Base-by-base conservation (phyloP, 208 protist genomes). In the Crithidia acanthocephali region DNA sequence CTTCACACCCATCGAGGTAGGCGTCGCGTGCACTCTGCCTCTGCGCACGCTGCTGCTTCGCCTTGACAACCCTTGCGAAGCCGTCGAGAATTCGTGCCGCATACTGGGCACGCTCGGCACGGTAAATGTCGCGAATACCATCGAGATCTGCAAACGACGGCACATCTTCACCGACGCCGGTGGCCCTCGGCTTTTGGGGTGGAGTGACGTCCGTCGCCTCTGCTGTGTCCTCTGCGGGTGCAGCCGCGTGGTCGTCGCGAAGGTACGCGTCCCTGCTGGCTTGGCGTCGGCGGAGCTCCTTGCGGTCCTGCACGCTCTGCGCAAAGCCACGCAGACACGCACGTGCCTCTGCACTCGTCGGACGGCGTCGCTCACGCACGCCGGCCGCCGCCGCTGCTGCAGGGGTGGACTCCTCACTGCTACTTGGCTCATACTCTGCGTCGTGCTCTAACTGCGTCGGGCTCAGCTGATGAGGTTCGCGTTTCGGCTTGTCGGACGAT, bases 1-100 rank as follows among this genome's bases (percentile, higher is more conserved):
- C 56, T 16, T 15, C 48, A 30, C 72, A 61, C 57, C 30, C 45
- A 16, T 70, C 64, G 16, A 77, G 72, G 63, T 71, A 71, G 3
- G 57, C 64, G 57, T 70, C 72, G 15, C 72, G 72, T 28, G 57
- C 45, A 22, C 16, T 25, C 42, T 69, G 67, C 11, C 22, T 66
- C 33, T 47, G 23, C 20, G 69, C 45, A 6, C 45, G 60, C 69
- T 67, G 30, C 61, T 52, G 47, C 69, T 80, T 80, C n/a, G 66
- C 65, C 53, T 74, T 55, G 50, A 69, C 40, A 23, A 71, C 35
- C 27, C 32, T 2, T 2, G 22, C 18, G 18, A 71, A 77, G 2
- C n/a, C 61, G 3, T 50, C 33, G n/a, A 77, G 63, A 11, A 52
- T 51, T 5, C 5, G 10, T 9, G 37, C 9, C 28, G 58, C 58